Base-by-base conservation (phyloP, 2,329 filamentous ascomycete genomes). In the Penicillium sp. region DNA sequence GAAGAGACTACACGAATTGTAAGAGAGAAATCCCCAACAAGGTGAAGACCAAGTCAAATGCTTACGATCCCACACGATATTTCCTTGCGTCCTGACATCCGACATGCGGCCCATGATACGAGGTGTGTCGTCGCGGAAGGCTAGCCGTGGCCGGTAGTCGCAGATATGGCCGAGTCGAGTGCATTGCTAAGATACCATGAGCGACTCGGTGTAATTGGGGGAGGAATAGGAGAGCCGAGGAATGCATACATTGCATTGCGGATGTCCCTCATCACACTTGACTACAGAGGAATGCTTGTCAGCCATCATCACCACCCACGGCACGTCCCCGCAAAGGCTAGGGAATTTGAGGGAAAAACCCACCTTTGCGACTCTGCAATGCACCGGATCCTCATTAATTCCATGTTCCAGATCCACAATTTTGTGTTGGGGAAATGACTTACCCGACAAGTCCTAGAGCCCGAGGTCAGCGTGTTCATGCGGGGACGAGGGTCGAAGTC, bases 21-120 rank as follows among this genome's bases (percentile, higher is more conserved):
- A 36, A 55, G 44, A 42, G 34, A 40, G 39, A 32, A 45, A 7
- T 36, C 18, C 28, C 28, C 39, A 26, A 41, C 32, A 27, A 19
- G 31, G 28, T 29, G 25, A 45, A 38, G 20, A 29, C n/a, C n/a
- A 25, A 4, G 10, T 31, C 25, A 21, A 23, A 17, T 15, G 65
- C 74, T 62, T 67, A 79, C 75, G 65, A 62, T 80, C 75, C 77
- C 77, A 80, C 26, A 79, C 71, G 30, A 65, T 57, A 49, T 73
- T 78, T 13, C 73, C 74, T n/a, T 63, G 58, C 3, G 65, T 74
- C 21, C 68, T 73, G 29, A 79, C 71, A 49, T 76, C 69, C 34
- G 68, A 62, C 70, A 74, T 76, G n/a, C 72, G 68, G 36, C 73
- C 70, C 43, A 73, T 68, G 21, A 76, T 67, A 36, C 73, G 67